Base-by-base conservation (phyloP, 305 asterid genomes). In the Fraxinus latifolia region DNA sequence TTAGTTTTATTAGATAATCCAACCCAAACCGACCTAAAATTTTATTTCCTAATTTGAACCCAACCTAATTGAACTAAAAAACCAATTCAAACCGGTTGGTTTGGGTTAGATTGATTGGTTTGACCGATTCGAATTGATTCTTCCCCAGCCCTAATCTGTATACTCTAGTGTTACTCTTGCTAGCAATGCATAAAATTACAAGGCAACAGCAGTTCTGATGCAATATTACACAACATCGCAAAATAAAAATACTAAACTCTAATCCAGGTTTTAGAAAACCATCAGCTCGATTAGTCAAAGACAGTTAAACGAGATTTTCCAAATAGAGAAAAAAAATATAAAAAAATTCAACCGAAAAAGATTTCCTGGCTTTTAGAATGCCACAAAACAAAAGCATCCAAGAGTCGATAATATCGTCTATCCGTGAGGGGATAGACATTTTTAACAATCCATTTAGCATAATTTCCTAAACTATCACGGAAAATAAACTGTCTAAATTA, bases 401-500 rank as follows among this genome's bases (percentile, higher is more conserved):
- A 68, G 74, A 27, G 74, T 23, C 15, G 33, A 25, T 27, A 7
- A 60, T 23, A 60, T 60, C 29, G 4, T 23, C 29, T 2, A 23
- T 19, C 71, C 71, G 23, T 60, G 32, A 60, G 71, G 23, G 32
- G 71, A 60, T 7, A 21, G 15, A 19, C 32, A 55, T 60, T 60
- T 60, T 60, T 60, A 60, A 60, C 71, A 21, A 60, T 5, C 29
- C 36, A 68, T 68, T 29, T 29, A 29, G 39, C 74, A 29, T 68
- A 68, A 68, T 68, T 68, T 68, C 74, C 74, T 31, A 27, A 68
- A 36, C 19, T 33, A 27, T 29, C 32, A 14, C n/a, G 39, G 37
- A 68, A 67, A 68, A 68, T 68, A 68, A 68, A 68, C 74, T 29
- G 39, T 29, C 74, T 11, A 68, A 68, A 67, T 62, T 67, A 67